Percentiles rank a stretch among this genome's conserved stretches.
Evolutionary conservation across 148 eudicot species (phyloP).

Genomic region (Dysphania ambrosioides): DNA sequence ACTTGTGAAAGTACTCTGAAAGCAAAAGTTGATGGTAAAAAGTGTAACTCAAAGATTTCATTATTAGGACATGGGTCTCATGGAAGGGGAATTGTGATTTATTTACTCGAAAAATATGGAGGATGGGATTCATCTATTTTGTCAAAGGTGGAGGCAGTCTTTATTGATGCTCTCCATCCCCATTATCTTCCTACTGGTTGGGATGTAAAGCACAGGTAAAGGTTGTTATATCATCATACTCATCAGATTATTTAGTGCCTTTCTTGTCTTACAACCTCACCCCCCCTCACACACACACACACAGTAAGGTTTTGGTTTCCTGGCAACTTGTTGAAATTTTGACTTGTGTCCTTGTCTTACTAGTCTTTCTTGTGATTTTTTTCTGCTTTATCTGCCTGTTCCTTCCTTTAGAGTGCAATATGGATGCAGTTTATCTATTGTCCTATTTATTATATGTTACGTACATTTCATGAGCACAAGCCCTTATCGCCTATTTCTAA

Average conservation of each 20-base stretch:
- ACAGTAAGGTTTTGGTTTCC: not conserved
- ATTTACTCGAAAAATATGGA: constrained; percentile 61
- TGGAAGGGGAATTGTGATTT: constrained; percentile 75
- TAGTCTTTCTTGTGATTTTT: not conserved
- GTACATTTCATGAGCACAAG: not conserved
- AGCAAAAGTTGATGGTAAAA: constrained; percentile 26
- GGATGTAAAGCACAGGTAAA: constrained; percentile 96
- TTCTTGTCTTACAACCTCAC: not conserved
- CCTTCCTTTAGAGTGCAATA: not conserved
- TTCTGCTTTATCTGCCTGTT: not conserved
- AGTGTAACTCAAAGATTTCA: constrained; percentile 55
- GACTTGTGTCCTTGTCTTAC: not conserved
- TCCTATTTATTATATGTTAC: not conserved
- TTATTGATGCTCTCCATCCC: constrained; percentile 83
- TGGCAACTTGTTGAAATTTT: too few species aligned
- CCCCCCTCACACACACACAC: not conserved
- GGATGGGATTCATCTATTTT: constrained; percentile 80
- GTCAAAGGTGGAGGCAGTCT: constrained; percentile 96
- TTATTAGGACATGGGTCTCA: constrained; percentile 98
- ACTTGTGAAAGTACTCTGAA: constrained; percentile 26
- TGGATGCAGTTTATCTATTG: too few species aligned
- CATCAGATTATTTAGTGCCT: not conserved
- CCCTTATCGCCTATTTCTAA: not conserved
- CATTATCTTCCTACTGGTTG: constrained; percentile 89
- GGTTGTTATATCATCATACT: constrained; percentile 12